Percentiles rank a stretch among this genome's conserved stretches.
These are phyloP conservation scores for Ogataea degrootiae DNA, from an alignment of 805 yeast genomes.

Conservation along the genomic window DNA sequence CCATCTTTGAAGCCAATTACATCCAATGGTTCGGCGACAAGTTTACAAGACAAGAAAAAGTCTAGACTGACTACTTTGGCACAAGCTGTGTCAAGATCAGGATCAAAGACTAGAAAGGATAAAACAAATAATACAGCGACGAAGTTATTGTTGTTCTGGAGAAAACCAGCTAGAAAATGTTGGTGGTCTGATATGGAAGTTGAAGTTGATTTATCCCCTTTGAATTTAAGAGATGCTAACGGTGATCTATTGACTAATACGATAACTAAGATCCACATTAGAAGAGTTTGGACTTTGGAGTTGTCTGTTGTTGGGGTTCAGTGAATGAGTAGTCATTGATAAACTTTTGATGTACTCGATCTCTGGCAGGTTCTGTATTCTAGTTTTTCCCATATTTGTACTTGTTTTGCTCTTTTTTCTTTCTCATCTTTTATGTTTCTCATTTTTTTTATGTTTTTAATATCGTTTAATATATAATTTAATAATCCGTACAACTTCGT, in stretches of 20 bases:
- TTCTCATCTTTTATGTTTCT: background rate
- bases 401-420: background rate
- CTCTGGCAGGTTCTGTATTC: too few species aligned
- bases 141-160: constrained; percentile 86
- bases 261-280: constrained; percentile 68
- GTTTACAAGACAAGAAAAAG: constrained; percentile 32
- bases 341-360: too few species aligned
- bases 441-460: too few species aligned
- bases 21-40: constrained; percentile 17
- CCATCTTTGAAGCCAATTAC: constrained; percentile 31
- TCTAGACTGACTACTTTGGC: constrained; percentile 63
- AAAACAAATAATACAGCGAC: constrained; percentile 32
- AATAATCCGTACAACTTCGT: too few species aligned
- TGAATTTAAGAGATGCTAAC: constrained; percentile 20
- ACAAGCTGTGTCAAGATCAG: constrained; percentile 44
- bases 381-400: background rate
- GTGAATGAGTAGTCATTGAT: constrained; percentile 13
- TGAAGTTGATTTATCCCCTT: constrained; percentile 35
- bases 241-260: constrained; percentile 31
- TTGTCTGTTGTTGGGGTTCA: constrained; percentile 84
- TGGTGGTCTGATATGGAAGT: constrained; percentile 85
- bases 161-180: constrained; percentile 97
- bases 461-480: too few species aligned
- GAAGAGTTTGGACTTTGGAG: constrained; percentile 97
- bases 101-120: constrained; percentile 32